These are phyloP conservation scores for Anisodus acutangulus DNA, from an alignment of 257 asterid genomes.

Conservation along the genomic window DNA sequence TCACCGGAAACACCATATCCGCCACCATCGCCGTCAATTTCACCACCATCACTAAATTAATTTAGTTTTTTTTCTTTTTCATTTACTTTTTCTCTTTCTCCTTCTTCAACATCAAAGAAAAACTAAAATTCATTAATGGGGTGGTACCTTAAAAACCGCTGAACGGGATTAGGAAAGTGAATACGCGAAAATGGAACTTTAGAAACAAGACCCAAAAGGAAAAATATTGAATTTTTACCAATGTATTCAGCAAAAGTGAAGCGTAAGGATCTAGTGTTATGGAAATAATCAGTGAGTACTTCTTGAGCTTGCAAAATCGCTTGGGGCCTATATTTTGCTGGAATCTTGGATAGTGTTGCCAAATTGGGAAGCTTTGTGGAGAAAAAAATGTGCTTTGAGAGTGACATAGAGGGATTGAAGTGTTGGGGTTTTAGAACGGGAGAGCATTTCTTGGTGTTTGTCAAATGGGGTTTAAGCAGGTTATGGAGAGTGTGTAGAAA, in stretches of 20 bases:
- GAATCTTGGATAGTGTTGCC: slow-evolving; percentile 52
- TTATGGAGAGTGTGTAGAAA: not conserved
- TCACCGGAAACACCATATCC: no score
- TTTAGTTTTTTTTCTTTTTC: no score
- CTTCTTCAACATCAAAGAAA: slow-evolving; percentile 41
- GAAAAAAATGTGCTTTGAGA: slow-evolving; percentile 39
- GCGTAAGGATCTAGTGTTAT: slow-evolving; percentile 62
- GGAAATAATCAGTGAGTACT: slow-evolving; percentile 64
- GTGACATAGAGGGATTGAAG: slow-evolving; percentile 38
- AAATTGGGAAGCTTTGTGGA: slow-evolving; percentile 31
- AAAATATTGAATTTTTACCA: slow-evolving; percentile 49
- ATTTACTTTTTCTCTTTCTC: no score
- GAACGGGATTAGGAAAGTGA: slow-evolving; percentile 41
- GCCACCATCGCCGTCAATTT: no score
- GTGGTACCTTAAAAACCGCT: slow-evolving; percentile 64
- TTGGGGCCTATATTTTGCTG: slow-evolving; percentile 51
- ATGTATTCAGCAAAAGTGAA: slow-evolving; percentile 61
- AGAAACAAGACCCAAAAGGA: slow-evolving; percentile 48
- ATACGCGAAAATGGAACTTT: slow-evolving; percentile 47
- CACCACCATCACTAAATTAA: no score
- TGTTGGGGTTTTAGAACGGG: slow-evolving; percentile 28
- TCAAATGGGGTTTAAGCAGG: not conserved
- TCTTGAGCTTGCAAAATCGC: slow-evolving; percentile 55
- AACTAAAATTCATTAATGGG: slow-evolving; percentile 70
- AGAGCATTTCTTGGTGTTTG: slow-evolving; percentile 12